Conservation (phyloP, 169 alveolate species). For the Plasmodium gonderi region DNA sequence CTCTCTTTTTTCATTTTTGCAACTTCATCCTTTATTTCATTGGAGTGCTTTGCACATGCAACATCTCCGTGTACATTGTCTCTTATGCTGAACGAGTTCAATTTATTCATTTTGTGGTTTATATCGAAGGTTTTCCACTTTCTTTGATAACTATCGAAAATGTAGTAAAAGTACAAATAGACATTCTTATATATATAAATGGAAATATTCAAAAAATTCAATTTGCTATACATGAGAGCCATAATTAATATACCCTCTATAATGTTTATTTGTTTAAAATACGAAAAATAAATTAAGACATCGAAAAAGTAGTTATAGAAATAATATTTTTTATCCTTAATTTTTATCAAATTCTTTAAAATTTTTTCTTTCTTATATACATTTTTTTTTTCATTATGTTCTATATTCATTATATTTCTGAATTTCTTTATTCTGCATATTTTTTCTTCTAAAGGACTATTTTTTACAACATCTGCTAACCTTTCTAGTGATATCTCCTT, state of each 20-base stretch:
- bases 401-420: conserved; percentile 28
- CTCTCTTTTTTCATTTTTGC: neutral
- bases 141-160: conserved; percentile 60
- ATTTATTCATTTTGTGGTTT: conserved; percentile 29
- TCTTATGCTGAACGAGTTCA: conserved; percentile 16
- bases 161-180: conserved; percentile 47
- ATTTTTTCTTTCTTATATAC: conserved; percentile 48
- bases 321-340: conserved; percentile 47
- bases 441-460: conserved; percentile 28
- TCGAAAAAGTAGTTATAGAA: conserved; percentile 70
- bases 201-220: conserved; percentile 29
- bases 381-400: conserved; percentile 43
- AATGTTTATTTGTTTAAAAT: conserved; percentile 56
- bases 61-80: neutral
- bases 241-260: conserved; percentile 56
- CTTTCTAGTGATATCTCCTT: conserved; percentile 26
- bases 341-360: conserved; percentile 8
- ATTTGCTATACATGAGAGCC: conserved; percentile 58
- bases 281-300: conserved; percentile 68
- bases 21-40: neutral
- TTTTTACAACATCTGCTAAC: conserved; percentile 5
- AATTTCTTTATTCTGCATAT: conserved; percentile 32
- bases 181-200: conserved; percentile 52
- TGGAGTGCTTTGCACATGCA: neutral
- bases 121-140: conserved; percentile 33